Percentiles rank a stretch among this genome's conserved stretches.
These are phyloP conservation scores for Sugiyamaella qingdaonensis DNA, from an alignment of 805 yeast genomes.

Conservation along the genomic window DNA sequence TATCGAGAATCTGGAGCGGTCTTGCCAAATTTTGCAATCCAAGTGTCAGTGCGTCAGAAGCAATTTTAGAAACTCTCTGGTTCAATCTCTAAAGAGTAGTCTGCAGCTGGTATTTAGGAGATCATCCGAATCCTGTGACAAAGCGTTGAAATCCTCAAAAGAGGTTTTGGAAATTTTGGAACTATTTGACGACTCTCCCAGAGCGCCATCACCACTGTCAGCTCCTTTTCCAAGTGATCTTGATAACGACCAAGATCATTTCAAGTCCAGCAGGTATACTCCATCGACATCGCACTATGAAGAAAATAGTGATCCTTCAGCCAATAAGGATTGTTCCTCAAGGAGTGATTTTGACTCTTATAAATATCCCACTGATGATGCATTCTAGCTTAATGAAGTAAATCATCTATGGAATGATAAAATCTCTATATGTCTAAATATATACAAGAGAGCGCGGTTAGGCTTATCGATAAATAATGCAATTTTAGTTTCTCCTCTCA, in stretches of 20 bases:
- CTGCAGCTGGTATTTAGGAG: neutral
- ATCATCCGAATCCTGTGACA: neutral
- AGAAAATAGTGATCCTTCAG: neutral
- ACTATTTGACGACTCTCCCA: constrained; percentile 4
- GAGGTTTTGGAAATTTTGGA: constrained; percentile 5
- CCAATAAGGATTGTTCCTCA: neutral
- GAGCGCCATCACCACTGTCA: neutral
- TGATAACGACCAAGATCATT: neutral
- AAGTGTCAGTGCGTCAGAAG: constrained; percentile 12
- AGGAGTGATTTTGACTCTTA: neutral
- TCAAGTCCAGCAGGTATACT: neutral
- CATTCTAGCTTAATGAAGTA: neutral
- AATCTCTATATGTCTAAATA: neutral
- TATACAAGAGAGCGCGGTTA: neutral
- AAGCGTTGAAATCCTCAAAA: neutral
- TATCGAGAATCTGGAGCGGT: constrained; percentile 13
- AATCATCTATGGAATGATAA: neutral
- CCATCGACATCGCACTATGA: neutral
- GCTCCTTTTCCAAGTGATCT: too few relatives aligned
- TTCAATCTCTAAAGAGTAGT: neutral
- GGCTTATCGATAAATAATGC: neutral
- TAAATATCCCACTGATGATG: neutral
- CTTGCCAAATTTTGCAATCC: constrained; percentile 9
- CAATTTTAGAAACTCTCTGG: constrained; percentile 10
- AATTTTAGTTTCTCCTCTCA: neutral